Evolutionary conservation across 345 rosid genomes (phyloP), one percentile per base, ranked within the genome.

Genomic region (Eucalyptus tenuipes): DNA sequence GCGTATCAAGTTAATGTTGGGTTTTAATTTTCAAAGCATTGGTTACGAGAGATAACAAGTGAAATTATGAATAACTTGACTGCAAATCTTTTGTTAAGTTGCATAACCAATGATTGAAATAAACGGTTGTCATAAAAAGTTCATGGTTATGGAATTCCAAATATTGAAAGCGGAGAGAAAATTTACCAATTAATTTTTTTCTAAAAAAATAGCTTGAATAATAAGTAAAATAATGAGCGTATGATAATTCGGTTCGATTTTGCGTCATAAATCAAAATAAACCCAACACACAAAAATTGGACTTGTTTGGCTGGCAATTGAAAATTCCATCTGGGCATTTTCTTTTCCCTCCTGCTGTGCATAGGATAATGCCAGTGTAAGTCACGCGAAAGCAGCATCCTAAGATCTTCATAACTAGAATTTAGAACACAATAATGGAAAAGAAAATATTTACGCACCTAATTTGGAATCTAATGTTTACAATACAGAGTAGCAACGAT

Each of bases 401-500:
- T 52, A 52, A 0, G 10, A 52, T 52, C 57, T 52, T 18, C 10
- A 18, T 52, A 52, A 18, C 10, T 52, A 52, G 10, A 52, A 52
- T 52, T 52, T 52, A 52, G 10, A 52, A 52, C 5, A 52, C 5
- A 52, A 52, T 52, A 18, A 18, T 18, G 57, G 2, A 52, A 18
- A 52, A 18, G 0, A 18, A 52, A 17, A 52, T 1, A 52, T 0
- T 52, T 52, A 7, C 5, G 2, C 57, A 52, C 25, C 25, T 52
- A 52, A 52, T 52, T 18, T 52, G 4, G 4, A 52, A 52, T 52
- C 2, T 52, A 52, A 18, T 52, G 0, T 52, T 52, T 24, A 52
- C 10, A 10, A 52, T 52, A 1, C 0, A 10, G 0, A 52, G 3
- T 52, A 52, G 24, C 0, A 2, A 18, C 57, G 1, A 52, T 52